Percentiles rank a stretch among this genome's conserved stretches.
These are phyloP conservation scores for Tuber magnatum DNA, from an alignment of 495 filamentous ascomycete species.

Conservation along the genomic window DNA sequence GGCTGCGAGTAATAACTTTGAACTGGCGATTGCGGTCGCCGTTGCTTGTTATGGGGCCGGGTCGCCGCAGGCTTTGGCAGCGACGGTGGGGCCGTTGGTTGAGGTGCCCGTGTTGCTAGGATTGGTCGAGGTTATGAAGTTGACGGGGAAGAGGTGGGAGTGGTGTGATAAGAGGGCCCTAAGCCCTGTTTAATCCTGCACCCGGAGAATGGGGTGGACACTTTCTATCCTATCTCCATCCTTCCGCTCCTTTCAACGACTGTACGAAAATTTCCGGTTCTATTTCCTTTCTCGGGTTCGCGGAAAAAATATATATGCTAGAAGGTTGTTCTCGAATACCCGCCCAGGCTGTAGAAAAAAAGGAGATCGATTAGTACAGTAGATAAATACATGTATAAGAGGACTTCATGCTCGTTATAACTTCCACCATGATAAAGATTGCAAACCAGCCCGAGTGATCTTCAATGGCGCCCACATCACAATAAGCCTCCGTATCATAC, in stretches of 20 bases:
- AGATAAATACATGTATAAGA: neutral
- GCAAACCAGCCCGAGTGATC: neutral
- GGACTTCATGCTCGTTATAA: neutral
- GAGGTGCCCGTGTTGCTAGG: slow-evolving; percentile 81
- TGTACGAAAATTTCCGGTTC: neutral
- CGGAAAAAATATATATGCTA: neutral
- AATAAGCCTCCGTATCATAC: neutral
- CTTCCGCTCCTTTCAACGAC: neutral
- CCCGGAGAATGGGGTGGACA: neutral
- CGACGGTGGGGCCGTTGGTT: slow-evolving; percentile 83
- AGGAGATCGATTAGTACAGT: neutral
- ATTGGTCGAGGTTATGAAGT: slow-evolving; percentile 71
- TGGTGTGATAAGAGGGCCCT: slow-evolving; percentile 44
- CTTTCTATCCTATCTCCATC: neutral
- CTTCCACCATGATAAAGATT: neutral
- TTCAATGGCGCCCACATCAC: neutral
- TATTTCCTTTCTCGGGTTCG: neutral
- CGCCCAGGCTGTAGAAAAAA: neutral
- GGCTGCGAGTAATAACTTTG: slow-evolving; percentile 92
- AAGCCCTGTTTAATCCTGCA: neutral
- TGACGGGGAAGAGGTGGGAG: slow-evolving; percentile 48
- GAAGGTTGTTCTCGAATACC: neutral
- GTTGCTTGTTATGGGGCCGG: slow-evolving; percentile 73
- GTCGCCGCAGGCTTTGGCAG: slow-evolving; percentile 78
- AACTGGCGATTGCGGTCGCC: slow-evolving; percentile 86